Evolutionary conservation across 305 asterid genomes (phyloP).

Genomic region (Rubia tinctorum): DNA sequence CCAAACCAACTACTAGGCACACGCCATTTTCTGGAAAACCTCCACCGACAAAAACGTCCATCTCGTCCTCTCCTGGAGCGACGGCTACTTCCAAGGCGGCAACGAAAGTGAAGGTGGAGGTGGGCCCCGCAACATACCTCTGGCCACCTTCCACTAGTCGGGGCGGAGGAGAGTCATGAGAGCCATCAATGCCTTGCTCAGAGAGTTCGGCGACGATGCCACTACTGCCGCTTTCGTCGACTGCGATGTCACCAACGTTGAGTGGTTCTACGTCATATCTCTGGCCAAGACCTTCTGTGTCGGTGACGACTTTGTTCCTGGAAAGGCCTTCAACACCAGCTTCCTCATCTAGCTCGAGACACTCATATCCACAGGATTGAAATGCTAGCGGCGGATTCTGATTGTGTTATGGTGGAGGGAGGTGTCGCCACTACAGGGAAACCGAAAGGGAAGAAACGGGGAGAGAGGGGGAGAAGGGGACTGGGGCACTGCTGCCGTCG

Average conservation of each 20-base stretch:
- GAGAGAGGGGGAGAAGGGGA: conserved; percentile 16
- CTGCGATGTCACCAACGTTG: conserved; percentile 58
- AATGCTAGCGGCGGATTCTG: conserved; percentile 20
- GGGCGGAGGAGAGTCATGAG: conserved; percentile 30
- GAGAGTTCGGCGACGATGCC: conserved; percentile 11
- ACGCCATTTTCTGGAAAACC: conserved; percentile 41
- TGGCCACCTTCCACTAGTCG: conserved; percentile 7
- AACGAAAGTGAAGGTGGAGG: too few species aligned
- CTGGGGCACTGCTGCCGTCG: conserved; percentile 9
- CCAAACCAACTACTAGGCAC: conserved; percentile 34
- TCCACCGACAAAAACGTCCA: conserved; percentile 21
- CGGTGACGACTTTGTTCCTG: conserved; percentile 47
- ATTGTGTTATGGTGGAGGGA: conserved; percentile 13
- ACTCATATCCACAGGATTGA: conserved; percentile 11
- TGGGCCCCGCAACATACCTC: neutral
- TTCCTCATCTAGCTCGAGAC: conserved; percentile 3
- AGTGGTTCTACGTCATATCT: conserved; percentile 89
- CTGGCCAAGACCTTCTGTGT: conserved; percentile 51
- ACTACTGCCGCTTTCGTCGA: neutral
- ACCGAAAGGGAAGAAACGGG: conserved; percentile 24
- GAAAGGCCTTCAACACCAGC: conserved; percentile 37
- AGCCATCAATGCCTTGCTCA: conserved; percentile 31
- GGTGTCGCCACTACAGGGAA: neutral
- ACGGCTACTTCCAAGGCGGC: conserved; percentile 31
- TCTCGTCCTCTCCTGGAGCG: conserved; percentile 31